Evolutionary conservation across 1,284 basidiomycete genomes (phyloP), one percentile per base, ranked within the genome.

Genomic region (Cryptococcus deneoformans): DNA sequence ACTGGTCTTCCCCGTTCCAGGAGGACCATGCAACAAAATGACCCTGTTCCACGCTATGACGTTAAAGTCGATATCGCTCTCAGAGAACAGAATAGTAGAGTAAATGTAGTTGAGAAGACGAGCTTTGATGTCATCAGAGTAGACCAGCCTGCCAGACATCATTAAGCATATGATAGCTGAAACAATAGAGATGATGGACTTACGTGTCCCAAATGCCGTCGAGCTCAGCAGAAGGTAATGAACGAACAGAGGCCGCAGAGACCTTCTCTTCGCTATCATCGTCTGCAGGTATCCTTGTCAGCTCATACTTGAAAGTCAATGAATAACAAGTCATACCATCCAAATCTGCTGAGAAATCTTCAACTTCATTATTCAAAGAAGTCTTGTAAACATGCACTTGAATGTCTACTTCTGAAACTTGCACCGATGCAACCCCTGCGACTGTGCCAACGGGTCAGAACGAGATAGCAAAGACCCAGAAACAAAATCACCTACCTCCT

Each of bases 1-100:
- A 1, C 90, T 92, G 0, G 96, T 99, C 79, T 99, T 99, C 16
- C 96, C 96, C 0, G 96, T 99, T 0, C 96, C 95, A 0, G 96
- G 95, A 10, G 96, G 96, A 0, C 96, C 96, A 73, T 99, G 94
- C 11, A 99, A 81, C 1, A 99, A 80, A 0, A 97, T 87, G 2
- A 99, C 87, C 2, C 82, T 85, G 73, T 97, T 98, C 92, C 93
- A 97, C 0, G 91, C 88, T 29, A 98, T 87, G 29, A 98, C 81
- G 69, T 98, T 95, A 73, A 88, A 88, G 71, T 98, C 90, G 37
- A 99, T 86, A 58, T 86, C 84, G 3, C 87, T 87, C 68, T 96
- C 92, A 38, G 90, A 92, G 68, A 99, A 87, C 14, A 91, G 77
- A 39, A 97, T 82, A 0, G 95, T 96, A 7, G 94, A 90, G 77